A percentile compares a stretch with the other conserved stretches of the same genome.
These are phyloP conservation scores for Fomitopsis serialis DNA, from an alignment of 768 basidiomycete species.

Conservation along the genomic window DNA sequence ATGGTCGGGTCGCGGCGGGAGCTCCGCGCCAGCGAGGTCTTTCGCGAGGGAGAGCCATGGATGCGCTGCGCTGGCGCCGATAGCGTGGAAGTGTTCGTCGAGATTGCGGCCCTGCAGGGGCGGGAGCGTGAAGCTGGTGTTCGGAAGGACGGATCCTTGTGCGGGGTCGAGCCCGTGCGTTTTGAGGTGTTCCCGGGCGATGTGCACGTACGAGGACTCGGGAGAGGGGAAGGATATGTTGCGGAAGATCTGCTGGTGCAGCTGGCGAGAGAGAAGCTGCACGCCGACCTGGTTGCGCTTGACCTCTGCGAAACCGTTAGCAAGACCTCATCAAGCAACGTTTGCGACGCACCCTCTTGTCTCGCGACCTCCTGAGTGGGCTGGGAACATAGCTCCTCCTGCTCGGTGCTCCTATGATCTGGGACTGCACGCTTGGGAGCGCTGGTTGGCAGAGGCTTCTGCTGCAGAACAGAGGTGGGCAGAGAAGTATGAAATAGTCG, in stretches of 20 bases:
- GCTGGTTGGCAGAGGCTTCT: background rate
- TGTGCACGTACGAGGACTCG: conserved; percentile 55
- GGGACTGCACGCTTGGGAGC: background rate
- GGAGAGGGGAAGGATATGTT: conserved; percentile 61
- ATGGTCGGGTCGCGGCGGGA: conserved; percentile 58
- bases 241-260: conserved; percentile 82
- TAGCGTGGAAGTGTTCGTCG: conserved; percentile 82
- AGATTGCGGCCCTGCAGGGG: conserved; percentile 76
- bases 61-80: conserved; percentile 64
- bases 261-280: conserved; percentile 77
- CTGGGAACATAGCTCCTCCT: background rate
- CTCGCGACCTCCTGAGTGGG: background rate
- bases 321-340: background rate
- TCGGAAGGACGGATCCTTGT: conserved; percentile 75
- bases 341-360: background rate
- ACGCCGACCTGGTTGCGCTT: conserved; percentile 89
- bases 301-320: conserved; percentile 27
- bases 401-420: background rate
- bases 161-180: conserved; percentile 76
- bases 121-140: conserved; percentile 78
- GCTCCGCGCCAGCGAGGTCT: conserved; percentile 40
- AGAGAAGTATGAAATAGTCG: conserved; percentile 4
- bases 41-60: conserved; percentile 76
- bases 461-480: conserved; percentile 2
- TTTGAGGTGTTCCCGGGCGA: conserved; percentile 77